Evolutionary conservation across 768 basidiomycete species (phyloP).

Genomic region (Cystobasidium ongulense): DNA sequence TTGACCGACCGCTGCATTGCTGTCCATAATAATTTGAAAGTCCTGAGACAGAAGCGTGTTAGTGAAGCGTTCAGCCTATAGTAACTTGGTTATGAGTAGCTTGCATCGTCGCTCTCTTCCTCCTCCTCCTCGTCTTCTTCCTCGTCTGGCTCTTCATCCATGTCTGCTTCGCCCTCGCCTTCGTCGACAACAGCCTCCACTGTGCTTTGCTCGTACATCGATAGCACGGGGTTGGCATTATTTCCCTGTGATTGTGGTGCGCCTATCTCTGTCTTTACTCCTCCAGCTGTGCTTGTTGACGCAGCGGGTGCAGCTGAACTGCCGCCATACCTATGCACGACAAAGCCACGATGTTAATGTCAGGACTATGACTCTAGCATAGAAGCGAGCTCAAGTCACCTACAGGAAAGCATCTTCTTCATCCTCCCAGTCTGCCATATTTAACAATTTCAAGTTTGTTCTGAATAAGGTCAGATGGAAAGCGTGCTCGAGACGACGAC

Average conservation of each 20-base stretch:
- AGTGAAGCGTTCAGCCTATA: constrained; percentile 21
- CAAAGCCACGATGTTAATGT: not conserved
- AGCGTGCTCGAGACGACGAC: too few relatives aligned
- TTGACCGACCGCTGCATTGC: constrained; percentile 46
- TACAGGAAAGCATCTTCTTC: constrained; percentile 28
- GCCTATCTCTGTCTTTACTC: not conserved
- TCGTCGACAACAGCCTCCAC: constrained; percentile 47
- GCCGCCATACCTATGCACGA: not conserved
- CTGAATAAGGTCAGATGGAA: too few relatives aligned
- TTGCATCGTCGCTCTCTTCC: constrained; percentile 50
- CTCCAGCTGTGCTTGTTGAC: not conserved
- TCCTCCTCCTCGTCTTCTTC: constrained; percentile 41
- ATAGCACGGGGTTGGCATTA: not conserved
- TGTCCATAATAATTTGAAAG: constrained; percentile 83
- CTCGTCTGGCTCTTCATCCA: constrained; percentile 44
- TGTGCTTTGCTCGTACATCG: not conserved
- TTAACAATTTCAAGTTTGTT: not conserved
- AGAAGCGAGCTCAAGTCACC: not conserved
- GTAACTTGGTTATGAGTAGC: constrained; percentile 45
- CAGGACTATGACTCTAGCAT: not conserved
- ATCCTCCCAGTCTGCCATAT: constrained; percentile 15
- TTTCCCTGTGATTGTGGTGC: not conserved
- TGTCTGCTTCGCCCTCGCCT: constrained; percentile 51
- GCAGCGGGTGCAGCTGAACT: not conserved
- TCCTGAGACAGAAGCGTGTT: constrained; percentile 50